These are phyloP conservation scores for Starmera caribaea DNA, from an alignment of 805 yeast genomes.

Conservation along the genomic window DNA sequence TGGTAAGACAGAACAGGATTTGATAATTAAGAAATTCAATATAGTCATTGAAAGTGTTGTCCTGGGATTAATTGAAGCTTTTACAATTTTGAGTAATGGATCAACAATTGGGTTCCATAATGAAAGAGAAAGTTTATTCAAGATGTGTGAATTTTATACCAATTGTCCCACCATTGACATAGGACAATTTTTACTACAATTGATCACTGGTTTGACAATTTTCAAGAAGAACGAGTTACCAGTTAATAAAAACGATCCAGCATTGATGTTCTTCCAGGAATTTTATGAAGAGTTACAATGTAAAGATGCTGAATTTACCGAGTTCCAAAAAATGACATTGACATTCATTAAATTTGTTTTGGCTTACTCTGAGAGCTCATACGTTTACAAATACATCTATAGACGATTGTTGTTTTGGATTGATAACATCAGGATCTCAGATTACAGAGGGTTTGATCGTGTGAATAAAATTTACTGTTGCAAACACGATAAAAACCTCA, in stretches of 20 bases:
- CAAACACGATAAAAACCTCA: too few relatives aligned
- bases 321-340: neutral
- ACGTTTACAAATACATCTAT: slow-evolving; percentile 1
- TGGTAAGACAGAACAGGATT: neutral
- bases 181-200: slow-evolving; percentile 4
- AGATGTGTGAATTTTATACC: slow-evolving; percentile 2
- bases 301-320: too few relatives aligned
- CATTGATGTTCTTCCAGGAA: too few relatives aligned
- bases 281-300: too few relatives aligned
- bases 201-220: too few relatives aligned
- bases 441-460: neutral
- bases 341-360: neutral
- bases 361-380: slow-evolving; percentile 3
- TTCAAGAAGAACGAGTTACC: too few relatives aligned
- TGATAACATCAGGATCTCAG: neutral
- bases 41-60: neutral
- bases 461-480: too few relatives aligned
- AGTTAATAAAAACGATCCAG: too few relatives aligned
- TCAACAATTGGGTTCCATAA: neutral
- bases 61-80: neutral
- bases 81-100: neutral
- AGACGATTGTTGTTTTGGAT: slow-evolving; percentile 6
- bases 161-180: slow-evolving; percentile 3
- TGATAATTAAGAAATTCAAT: neutral
- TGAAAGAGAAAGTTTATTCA: slow-evolving; percentile 2